Evolutionary conservation across 2,329 filamentous ascomycete genomes (phyloP), one percentile per base, ranked within the genome.

Genomic region (Colletotrichum tanaceti): DNA sequence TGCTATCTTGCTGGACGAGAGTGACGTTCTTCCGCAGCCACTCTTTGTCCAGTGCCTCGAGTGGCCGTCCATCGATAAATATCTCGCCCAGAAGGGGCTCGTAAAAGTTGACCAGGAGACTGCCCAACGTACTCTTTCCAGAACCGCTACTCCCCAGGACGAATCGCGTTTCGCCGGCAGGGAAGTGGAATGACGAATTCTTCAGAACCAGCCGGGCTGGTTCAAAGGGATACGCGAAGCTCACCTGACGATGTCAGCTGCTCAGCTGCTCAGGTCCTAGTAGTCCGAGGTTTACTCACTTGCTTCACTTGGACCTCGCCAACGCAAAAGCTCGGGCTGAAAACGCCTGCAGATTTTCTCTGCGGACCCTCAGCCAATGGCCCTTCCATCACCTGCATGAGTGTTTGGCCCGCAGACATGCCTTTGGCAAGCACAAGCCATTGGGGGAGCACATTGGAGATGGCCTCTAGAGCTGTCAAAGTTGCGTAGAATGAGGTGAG

Each of bases 121-220:
- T 93, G 1, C 91, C 90, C 1, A 98, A 75, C 0, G 95, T 98
- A 73, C 93, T 97, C 78, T 98, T 98, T 0, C 95, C 95, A 2
- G 93, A 97, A 0, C 96, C 96, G 74, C 93, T 97, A 73, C 86
- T 87, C 0, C 95, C 96, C 58, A 98, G 88, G 2, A 98, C 84
- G 74, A 96, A 98, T 0, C 90, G 93, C 3, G 91, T 89, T 70
- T 92, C 84, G 0, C 92, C 90, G 0, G 90, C 84, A 0, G 89
- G 87, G 65, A 98, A 95, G 71, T 84, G 86, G 70, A 98, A 85
- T 0, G 84, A 89, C 0, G 87, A 86, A 7, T 86, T 80, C 1
- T 86, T 79, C 11, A 98, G 82, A 1, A 90, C 89, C 0, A 79
- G 76, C 20, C 86, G 85, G 1, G 85, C 79, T 0, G 87, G 87